Evolutionary conservation across 768 basidiomycete genomes (phyloP).

Genomic region (Suillus weaverae): DNA sequence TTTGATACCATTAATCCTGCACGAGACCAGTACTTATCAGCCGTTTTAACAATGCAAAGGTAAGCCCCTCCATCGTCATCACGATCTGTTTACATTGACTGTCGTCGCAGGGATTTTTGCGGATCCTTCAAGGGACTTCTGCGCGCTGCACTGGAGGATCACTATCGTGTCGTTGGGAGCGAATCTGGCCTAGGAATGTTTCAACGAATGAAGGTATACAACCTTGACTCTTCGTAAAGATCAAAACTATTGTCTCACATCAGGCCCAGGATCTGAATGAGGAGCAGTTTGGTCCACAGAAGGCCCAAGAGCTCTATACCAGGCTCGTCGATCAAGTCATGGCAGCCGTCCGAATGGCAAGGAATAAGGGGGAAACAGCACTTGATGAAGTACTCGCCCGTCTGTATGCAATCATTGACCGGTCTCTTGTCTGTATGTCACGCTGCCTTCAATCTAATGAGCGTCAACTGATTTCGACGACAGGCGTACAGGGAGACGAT

Average conservation of each 20-base stretch:
- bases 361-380: not conserved
- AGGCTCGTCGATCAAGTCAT: not conserved
- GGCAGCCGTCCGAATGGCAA: not conserved
- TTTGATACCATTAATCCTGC: not conserved
- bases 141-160: not conserved
- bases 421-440: conserved; percentile 3
- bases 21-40: not conserved
- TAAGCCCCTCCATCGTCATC: not conserved
- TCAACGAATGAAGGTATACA: conserved; percentile 5
- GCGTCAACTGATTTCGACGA: not conserved
- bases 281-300: not conserved
- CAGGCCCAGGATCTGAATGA: not conserved
- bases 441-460: not conserved
- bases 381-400: not conserved
- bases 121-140: conserved; percentile 1
- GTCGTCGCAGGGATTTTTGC: not conserved
- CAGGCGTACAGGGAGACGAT: not conserved
- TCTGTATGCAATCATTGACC: not conserved
- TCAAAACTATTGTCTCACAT: not conserved
- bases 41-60: not conserved
- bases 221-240: not conserved
- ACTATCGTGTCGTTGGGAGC: not conserved
- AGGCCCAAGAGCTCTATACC: not conserved
- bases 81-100: not conserved
- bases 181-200: not conserved